A percentile compares a stretch with the other conserved stretches of the same genome.
Evolutionary conservation across 768 basidiomycete species (phyloP).

Genomic region (Serpula lacrymans): DNA sequence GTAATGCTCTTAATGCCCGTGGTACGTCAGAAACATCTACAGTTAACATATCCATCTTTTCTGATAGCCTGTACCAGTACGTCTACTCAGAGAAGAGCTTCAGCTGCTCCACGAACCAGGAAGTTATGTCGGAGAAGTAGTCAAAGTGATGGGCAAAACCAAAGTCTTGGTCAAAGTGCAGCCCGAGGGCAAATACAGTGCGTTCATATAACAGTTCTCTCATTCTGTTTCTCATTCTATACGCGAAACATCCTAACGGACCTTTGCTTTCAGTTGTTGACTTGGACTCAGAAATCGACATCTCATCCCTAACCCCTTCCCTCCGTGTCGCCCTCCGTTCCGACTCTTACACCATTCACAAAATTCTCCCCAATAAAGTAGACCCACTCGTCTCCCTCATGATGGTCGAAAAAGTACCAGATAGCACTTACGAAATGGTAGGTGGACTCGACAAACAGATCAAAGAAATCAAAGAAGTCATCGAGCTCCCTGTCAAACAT

Average conservation of each 20-base stretch:
- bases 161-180: conserved; percentile 98
- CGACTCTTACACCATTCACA: conserved; percentile 95
- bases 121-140: conserved; percentile 95
- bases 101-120: conserved; percentile 93
- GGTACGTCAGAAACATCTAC: conserved; percentile 43
- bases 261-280: conserved; percentile 70
- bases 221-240: neutral
- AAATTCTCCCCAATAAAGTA: conserved; percentile 95
- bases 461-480: conserved; percentile 99
- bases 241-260: neutral
- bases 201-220: conserved; percentile 29
- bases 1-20: conserved; percentile 95
- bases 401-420: conserved; percentile 99
- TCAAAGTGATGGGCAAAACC: conserved; percentile 99
- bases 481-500: conserved; percentile 95
- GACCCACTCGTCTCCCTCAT: conserved; percentile 97
- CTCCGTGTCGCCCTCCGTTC: conserved; percentile 94
- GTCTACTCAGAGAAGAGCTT: conserved; percentile 87
- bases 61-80: conserved; percentile 46
- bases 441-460: conserved; percentile 97
- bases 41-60: neutral
- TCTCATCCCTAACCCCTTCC: conserved; percentile 74
- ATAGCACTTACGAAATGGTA: conserved; percentile 99
- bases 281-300: conserved; percentile 82
- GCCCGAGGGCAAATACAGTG: conserved; percentile 99